Evolutionary conservation across 805 yeast species (phyloP), one percentile per base, ranked within the genome.

Genomic region (Ogataea degrootiae): DNA sequence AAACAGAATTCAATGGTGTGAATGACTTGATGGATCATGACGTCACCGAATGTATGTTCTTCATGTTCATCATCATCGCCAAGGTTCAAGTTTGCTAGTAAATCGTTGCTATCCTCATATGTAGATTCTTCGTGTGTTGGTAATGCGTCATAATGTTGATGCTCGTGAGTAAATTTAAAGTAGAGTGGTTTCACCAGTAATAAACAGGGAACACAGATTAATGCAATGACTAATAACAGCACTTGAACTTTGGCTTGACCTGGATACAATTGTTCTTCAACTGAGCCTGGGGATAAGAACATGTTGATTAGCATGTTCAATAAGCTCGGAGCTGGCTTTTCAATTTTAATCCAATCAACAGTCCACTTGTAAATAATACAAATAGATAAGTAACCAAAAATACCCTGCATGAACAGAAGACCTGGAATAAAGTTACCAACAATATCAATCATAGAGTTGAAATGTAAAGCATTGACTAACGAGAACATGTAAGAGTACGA

Each of bases 1-100:
- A 92, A 76, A 63, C 99, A 92, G 71, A 94, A 92, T 74, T 92
- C 99, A 64, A 92, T 92, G 11, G 99, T 94, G 68, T 94, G 97
- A 58, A 92, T 92, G 22, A 92, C 96, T 70, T 92, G 99, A 68
- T 92, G 97, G 58, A 92, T 92, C 84, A 92, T 85, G 34, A 94
- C 80, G 60, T 92, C 99, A 41, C 97, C 97, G 64, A 92, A 87
- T 51, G 83, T 78, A 59, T 83, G 84, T 40, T 70, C 83, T 37
- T 71, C 80, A 47, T 71, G 74, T 49, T 76, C 77, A 17, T 77
- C 85, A 35, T 72, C 82, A 39, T 75, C 80, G 40, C 72, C 81
- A 23, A 68, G 44, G 44, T 62, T 57, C 41, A 66, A 45, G 43
- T 62, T 62, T 11, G 63, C 53, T n/a, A 66, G 54, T 26, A 66